Percentiles rank a stretch among this genome's conserved stretches.
These are phyloP conservation scores for Oryza punctata DNA, from an alignment of 176 grass and related monocot genomes.

Conservation along the genomic window DNA sequence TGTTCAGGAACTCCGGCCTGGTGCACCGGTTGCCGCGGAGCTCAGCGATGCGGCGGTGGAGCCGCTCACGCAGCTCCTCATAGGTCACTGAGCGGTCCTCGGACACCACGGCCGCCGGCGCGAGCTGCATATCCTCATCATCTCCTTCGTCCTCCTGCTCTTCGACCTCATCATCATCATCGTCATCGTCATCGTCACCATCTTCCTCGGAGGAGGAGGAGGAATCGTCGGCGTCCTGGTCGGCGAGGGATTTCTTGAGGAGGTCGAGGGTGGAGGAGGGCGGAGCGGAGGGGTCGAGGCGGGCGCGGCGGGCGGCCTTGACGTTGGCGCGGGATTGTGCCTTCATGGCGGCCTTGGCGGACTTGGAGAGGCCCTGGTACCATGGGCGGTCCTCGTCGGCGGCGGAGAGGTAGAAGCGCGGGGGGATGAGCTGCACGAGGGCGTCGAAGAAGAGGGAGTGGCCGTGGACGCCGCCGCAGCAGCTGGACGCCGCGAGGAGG, in stretches of 20 bases:
- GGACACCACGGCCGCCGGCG: slow-evolving; percentile 20
- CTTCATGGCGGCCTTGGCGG: slow-evolving; percentile 67
- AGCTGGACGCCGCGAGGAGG: slow-evolving; percentile 31
- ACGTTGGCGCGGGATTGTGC: slow-evolving; percentile 67
- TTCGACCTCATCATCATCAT: background rate
- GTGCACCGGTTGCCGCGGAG: slow-evolving; percentile 70
- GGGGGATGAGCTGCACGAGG: slow-evolving; percentile 81
- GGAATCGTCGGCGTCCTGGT: slow-evolving; percentile 28
- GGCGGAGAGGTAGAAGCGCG: slow-evolving; percentile 68
- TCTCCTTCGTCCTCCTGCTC: slow-evolving; percentile 17
- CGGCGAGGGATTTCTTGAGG: slow-evolving; percentile 60
- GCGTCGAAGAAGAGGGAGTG: slow-evolving; percentile 79
- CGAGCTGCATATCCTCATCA: slow-evolving; percentile 30
- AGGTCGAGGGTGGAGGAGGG: slow-evolving; percentile 71
- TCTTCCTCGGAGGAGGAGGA: slow-evolving; percentile 6
- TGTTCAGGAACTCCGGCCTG: slow-evolving; percentile 57
- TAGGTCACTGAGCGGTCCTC: slow-evolving; percentile 74
- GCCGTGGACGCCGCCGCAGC: slow-evolving; percentile 29
- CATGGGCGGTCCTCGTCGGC: slow-evolving; percentile 73
- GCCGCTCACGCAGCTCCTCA: slow-evolving; percentile 70
- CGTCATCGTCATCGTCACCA: slow-evolving; percentile 25
- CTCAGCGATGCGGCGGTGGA: slow-evolving; percentile 55
- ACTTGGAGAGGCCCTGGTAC: slow-evolving; percentile 79
- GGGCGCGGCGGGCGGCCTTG: slow-evolving; percentile 63
- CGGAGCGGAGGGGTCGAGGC: slow-evolving; percentile 59